Percentiles rank a stretch among this genome's conserved stretches.
phyloP scores from a whole-genome alignment of 148 eudicot genomes.

The Tetragonia tetragonoides region DNA sequence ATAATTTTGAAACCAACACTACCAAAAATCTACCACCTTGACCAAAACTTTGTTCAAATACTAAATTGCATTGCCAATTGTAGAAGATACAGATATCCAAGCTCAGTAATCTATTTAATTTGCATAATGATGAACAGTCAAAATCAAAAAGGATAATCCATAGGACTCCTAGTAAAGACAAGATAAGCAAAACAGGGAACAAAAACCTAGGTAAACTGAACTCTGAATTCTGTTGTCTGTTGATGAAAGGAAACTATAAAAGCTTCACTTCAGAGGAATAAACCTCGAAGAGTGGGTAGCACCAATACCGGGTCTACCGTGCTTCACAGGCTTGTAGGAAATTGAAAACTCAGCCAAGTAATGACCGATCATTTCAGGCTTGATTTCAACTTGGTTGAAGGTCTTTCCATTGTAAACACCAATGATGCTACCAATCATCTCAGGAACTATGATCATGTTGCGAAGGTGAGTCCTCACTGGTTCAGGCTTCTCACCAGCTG shows the following conservation, averaged over 20 bases:
- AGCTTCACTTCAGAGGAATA: slow-evolving; percentile 62
- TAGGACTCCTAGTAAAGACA: background rate
- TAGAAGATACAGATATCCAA: background rate
- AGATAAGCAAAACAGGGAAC: background rate
- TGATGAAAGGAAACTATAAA: background rate
- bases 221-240: background rate
- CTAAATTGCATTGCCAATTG: background rate
- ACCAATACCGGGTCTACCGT: slow-evolving; percentile 87
- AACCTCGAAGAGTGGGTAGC: slow-evolving; percentile 90
- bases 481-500: slow-evolving; percentile 64
- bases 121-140: background rate
- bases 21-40: background rate
- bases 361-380: slow-evolving; percentile 83
- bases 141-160: background rate
- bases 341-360: slow-evolving; percentile 78
- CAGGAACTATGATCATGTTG: slow-evolving; percentile 76
- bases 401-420: slow-evolving; percentile 82
- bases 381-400: slow-evolving; percentile 67
- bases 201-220: slow-evolving; percentile 1
- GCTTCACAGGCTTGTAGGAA: slow-evolving; percentile 80
- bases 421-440: slow-evolving; percentile 68
- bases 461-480: slow-evolving; percentile 61
- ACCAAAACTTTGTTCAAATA: background rate
- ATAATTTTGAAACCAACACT: too few species aligned
- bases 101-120: background rate